Evolutionary conservation across 2,329 filamentous ascomycete genomes (phyloP).

Genomic region (Ophiostoma tasmaniense): DNA sequence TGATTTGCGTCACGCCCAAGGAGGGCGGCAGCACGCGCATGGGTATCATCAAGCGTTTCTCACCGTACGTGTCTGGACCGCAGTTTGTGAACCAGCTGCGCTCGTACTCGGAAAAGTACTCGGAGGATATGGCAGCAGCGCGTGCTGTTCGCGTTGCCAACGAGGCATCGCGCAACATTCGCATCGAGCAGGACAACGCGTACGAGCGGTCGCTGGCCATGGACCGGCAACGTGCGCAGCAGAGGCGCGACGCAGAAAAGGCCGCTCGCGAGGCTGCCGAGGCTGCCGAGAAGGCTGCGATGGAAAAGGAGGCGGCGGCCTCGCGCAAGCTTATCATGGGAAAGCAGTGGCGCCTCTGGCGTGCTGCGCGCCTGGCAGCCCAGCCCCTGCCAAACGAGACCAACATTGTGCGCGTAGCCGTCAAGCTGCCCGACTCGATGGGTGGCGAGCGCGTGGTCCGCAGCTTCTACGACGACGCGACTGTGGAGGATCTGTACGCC

Average conservation of each 20-base stretch:
- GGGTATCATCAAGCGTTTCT: conserved; percentile 75
- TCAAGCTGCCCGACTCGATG: conserved; percentile 51
- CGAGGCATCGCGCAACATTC: conserved; percentile 67
- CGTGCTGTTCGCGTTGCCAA: conserved; percentile 72
- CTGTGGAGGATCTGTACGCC: conserved; percentile 84
- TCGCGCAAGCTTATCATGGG: conserved; percentile 35
- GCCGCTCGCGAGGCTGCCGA: conserved; percentile 50
- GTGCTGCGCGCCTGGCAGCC: conserved; percentile 47
- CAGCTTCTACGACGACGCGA: conserved; percentile 55
- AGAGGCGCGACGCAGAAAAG: conserved; percentile 60
- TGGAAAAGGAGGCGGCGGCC: conserved; percentile 54
- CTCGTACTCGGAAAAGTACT: conserved; percentile 64
- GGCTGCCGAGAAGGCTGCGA: conserved; percentile 55
- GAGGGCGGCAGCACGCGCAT: conserved; percentile 66
- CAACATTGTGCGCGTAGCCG: conserved; percentile 62
- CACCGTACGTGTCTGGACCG: conserved; percentile 59
- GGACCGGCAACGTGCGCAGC: conserved; percentile 74
- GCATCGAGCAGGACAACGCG: conserved; percentile 84
- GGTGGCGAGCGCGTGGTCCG: conserved; percentile 68
- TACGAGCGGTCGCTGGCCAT: conserved; percentile 86
- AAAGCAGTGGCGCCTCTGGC: conserved; percentile 67
- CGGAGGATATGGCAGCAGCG: conserved; percentile 63
- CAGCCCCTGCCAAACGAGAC: conserved; percentile 56
- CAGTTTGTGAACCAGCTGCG: conserved; percentile 71
- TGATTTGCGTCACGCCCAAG: conserved; percentile 81